These are phyloP conservation scores for Telopea speciosissima DNA, from an alignment of 177 flowering plant genomes.

Conservation along the genomic window DNA sequence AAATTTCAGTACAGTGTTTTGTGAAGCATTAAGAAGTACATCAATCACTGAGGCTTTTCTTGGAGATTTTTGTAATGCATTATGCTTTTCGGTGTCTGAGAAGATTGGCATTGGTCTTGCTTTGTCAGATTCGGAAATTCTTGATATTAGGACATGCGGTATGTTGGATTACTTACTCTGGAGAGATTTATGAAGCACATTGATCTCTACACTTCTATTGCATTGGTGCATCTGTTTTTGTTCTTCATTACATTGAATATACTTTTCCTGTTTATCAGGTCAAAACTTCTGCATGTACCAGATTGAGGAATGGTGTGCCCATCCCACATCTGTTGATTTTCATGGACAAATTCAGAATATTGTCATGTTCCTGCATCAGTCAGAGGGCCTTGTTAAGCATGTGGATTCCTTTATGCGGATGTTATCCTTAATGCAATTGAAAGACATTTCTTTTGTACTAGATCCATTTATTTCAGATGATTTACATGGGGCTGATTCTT, in stretches of 20 bases:
- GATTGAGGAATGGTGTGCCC: conserved; percentile 56
- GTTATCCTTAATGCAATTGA: conserved; percentile 48
- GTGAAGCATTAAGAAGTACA: conserved; percentile 40
- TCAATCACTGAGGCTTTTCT: conserved; percentile 45
- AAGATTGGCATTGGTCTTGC: conserved; percentile 83
- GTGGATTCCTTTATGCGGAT: conserved; percentile 76
- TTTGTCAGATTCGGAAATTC: conserved; percentile 65
- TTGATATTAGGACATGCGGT: conserved; percentile 54
- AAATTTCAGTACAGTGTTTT: conserved; percentile 62
- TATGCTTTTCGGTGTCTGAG: conserved; percentile 55
- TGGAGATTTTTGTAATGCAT: conserved; percentile 43
- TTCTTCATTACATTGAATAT: not conserved
- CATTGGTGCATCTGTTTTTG: not conserved
- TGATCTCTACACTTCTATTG: not conserved
- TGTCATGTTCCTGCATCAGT: conserved; percentile 58
- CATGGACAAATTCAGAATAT: conserved; percentile 70
- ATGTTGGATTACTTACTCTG: conserved; percentile 13
- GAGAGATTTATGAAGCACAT: not conserved
- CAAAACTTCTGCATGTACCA: conserved; percentile 66
- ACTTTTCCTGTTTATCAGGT: conserved; percentile 39
- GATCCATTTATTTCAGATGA: conserved; percentile 62
- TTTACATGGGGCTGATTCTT: conserved; percentile 34
- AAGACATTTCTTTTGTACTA: conserved; percentile 44
- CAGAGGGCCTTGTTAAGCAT: conserved; percentile 67
- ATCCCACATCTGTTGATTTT: conserved; percentile 35